These are phyloP conservation scores for Pelagomonas calceolata DNA, from an alignment of 108 stramenopile species.

Conservation along the genomic window DNA sequence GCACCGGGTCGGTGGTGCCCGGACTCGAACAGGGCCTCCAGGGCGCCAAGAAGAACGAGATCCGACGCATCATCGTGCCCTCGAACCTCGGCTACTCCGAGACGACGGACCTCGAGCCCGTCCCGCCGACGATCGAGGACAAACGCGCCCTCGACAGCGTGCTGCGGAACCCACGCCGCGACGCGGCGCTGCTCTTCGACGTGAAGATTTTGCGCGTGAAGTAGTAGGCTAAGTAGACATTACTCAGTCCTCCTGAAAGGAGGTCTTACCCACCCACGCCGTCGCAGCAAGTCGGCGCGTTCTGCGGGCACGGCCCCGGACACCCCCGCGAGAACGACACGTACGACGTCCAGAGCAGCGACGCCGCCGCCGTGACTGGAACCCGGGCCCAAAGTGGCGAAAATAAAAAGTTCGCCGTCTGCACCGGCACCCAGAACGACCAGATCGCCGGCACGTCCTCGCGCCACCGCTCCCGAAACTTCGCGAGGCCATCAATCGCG, in stretches of 20 bases:
- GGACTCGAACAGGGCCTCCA: slow-evolving; percentile 2
- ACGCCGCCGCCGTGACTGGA: neutral
- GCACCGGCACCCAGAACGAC: neutral
- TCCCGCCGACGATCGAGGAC: neutral
- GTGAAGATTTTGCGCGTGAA: slow-evolving; percentile 1
- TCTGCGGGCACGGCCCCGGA: neutral
- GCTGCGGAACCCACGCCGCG: slow-evolving; percentile 4
- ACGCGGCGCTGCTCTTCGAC: slow-evolving; percentile 3
- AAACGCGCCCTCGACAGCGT: slow-evolving; percentile 2
- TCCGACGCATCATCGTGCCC: slow-evolving; percentile 10
- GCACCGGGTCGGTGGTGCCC: neutral
- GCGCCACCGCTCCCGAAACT: neutral
- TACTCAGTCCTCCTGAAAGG: neutral
- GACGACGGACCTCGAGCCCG: neutral
- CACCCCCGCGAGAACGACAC: neutral
- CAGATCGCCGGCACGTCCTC: neutral
- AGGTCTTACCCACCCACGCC: too few relatives aligned
- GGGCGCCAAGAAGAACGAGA: slow-evolving; percentile 1
- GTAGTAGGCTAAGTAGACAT: neutral
- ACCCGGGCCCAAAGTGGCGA: neutral
- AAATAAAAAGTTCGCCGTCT: neutral
- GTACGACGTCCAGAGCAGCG: neutral
- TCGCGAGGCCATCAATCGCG: neutral
- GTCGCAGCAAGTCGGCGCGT: neutral
- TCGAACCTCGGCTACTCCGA: neutral